Base-by-base conservation (phyloP, 306 rosid genomes). In the Gastrolobium bilobum region DNA sequence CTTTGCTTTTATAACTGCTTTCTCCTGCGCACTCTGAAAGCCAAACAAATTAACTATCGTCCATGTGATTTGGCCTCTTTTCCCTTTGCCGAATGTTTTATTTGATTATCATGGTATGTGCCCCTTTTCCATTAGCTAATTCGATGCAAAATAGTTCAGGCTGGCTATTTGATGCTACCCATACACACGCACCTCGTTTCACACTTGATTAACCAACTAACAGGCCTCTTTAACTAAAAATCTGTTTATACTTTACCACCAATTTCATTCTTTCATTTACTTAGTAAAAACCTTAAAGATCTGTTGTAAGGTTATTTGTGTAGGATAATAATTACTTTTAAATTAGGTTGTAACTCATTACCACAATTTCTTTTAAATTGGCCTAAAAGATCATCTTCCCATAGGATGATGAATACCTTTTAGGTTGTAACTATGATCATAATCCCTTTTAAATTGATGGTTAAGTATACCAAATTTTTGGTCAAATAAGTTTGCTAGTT, bases 41-140 rank as follows among this genome's bases (percentile, higher is more conserved):
- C 15, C 35, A n/a, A 51, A 72, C 26, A 26, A 64, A 52, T 52
- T 15, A 35, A 39, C 11, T 73, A 57, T 40, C 31, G 31, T 44
- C 31, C 15, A 5, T 4, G 6, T n/a, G 31, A 59, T 58, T 70
- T 57, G 20, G 8, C 29, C 10, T 39, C n/a, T 26, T 72, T 52
- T 6, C 47, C 38, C 51, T 20, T 48, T 37, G 6, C 14, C 10
- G 33, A 59, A 69, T 26, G 6, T 50, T 79, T 59, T 59, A 3
- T 47, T 14, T 74, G 59, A 44, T 44, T 44, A 65, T 33, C 61
- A 46, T 58, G 8, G 4, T 46, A 4, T 13, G 3, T 33, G 40
- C 57, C 70, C 60, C 29, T 3, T 44, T 75, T 60, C 38, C 44
- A n/a, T 75, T 75, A 34, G 9, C 47, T 10, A 74, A 60, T 60